A percentile compares a stretch with the other conserved stretches of the same genome.
Evolutionary conservation across 2,329 filamentous ascomycete species (phyloP).

Genomic region (Claviceps capensis): DNA sequence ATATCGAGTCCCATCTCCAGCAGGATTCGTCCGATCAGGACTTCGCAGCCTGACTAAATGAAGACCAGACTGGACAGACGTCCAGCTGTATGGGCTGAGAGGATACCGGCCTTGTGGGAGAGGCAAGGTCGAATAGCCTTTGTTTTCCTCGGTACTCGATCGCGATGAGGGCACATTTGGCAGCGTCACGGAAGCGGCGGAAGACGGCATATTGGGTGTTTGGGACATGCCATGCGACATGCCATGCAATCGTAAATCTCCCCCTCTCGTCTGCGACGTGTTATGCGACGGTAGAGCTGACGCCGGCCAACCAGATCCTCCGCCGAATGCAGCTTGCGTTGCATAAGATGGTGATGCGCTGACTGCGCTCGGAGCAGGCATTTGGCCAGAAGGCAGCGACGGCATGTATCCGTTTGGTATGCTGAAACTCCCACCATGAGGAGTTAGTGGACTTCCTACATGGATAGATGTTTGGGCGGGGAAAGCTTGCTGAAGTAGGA

Average conservation of each 20-base stretch:
- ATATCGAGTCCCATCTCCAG: slow-evolving; percentile 20
- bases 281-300: neutral
- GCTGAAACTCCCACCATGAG: neutral
- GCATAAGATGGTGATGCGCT: neutral
- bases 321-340: neutral
- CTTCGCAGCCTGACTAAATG: slow-evolving; percentile 35
- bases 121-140: slow-evolving; percentile 1
- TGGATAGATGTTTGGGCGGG: neutral
- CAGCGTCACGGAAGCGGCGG: neutral
- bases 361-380: neutral
- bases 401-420: neutral
- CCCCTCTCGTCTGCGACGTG: neutral
- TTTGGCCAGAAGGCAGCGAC: neutral
- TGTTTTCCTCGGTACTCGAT: neutral
- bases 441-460: neutral
- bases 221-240: too few relatives aligned
- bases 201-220: neutral
- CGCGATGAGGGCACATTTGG: neutral
- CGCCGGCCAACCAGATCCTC: neutral
- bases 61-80: slow-evolving; percentile 28
- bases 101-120: slow-evolving; percentile 24
- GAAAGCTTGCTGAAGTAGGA: neutral
- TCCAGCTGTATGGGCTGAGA: slow-evolving; percentile 24
- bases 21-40: slow-evolving; percentile 27
- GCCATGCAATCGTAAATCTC: neutral